phyloP scores from a whole-genome alignment of 2,329 filamentous ascomycete species.

The Phaeosphaeria sp. region DNA sequence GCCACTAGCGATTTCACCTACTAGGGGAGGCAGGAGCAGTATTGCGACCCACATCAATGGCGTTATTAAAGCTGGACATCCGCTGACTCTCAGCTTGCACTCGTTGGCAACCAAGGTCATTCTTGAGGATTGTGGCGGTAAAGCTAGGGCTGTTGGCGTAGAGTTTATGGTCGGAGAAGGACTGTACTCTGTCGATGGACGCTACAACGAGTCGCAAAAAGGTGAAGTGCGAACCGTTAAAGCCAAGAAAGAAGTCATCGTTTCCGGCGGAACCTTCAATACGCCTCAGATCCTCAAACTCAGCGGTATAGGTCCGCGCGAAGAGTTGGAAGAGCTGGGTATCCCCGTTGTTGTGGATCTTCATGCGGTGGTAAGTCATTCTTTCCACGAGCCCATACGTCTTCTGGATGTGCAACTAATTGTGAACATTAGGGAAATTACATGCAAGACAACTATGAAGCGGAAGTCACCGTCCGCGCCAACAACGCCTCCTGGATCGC shows the following conservation, averaged over 20 bases:
- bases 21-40: not conserved
- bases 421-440: constrained; percentile 56
- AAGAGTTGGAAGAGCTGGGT: constrained; percentile 57
- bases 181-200: constrained; percentile 49
- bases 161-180: constrained; percentile 46
- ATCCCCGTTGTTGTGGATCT: constrained; percentile 61
- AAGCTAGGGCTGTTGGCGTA: constrained; percentile 53
- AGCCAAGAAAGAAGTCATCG: constrained; percentile 32
- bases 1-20: not conserved
- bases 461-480: constrained; percentile 46
- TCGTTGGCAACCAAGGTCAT: constrained; percentile 68
- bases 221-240: constrained; percentile 28
- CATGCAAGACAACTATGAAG: constrained; percentile 64
- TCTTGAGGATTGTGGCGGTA: constrained; percentile 67
- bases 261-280: constrained; percentile 61
- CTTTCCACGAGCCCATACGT: not conserved
- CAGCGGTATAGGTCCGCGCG: constrained; percentile 61
- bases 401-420: not conserved
- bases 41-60: constrained; percentile 32
- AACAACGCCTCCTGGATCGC: constrained; percentile 4
- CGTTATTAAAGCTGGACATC: constrained; percentile 41
- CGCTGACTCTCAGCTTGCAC: constrained; percentile 62
- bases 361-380: constrained; percentile 52
- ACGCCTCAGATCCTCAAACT: constrained; percentile 63
- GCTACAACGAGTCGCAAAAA: constrained; percentile 37